Conservation (phyloP, 805 yeast genomes). For the Spathaspora gorwiae region DNA sequence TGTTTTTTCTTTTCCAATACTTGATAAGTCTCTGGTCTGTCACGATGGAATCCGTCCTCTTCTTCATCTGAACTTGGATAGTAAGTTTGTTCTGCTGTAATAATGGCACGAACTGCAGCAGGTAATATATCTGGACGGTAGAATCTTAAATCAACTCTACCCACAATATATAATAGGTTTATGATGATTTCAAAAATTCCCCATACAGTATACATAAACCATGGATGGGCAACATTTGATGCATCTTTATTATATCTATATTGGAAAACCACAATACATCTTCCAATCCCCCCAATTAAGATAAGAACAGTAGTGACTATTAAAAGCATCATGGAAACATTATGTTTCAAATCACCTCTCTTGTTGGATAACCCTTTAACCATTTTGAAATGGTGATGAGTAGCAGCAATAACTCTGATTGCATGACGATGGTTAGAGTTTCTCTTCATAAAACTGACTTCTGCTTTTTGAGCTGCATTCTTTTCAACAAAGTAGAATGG, state of each 20-base stretch:
- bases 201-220: conserved; percentile 64
- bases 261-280: conserved; percentile 30
- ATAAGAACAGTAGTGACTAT: conserved; percentile 46
- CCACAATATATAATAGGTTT: conserved; percentile 51
- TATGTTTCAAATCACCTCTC: conserved; percentile 46
- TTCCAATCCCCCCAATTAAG: conserved; percentile 47
- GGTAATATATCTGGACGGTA: conserved; percentile 67
- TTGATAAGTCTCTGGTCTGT: conserved; percentile 7
- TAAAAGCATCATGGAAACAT: conserved; percentile 47
- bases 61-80: conserved; percentile 25
- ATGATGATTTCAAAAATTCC: conserved; percentile 62
- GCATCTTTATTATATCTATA: conserved; percentile 11
- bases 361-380: conserved; percentile 38
- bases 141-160: conserved; percentile 71
- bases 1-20: neutral
- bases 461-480: conserved; percentile 48
- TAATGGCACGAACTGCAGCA: conserved; percentile 31
- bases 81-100: conserved; percentile 40
- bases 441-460: conserved; percentile 41
- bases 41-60: conserved; percentile 12
- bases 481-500: conserved; percentile 58
- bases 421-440: conserved; percentile 49
- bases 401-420: conserved; percentile 58
- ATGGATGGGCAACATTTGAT: conserved; percentile 36
- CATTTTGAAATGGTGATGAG: conserved; percentile 35